Percentiles rank a stretch among this genome's conserved stretches.
These are phyloP conservation scores for Phlyctochytrium arcticum DNA, from an alignment of 192 early-diverging fungal species.

Conservation along the genomic window DNA sequence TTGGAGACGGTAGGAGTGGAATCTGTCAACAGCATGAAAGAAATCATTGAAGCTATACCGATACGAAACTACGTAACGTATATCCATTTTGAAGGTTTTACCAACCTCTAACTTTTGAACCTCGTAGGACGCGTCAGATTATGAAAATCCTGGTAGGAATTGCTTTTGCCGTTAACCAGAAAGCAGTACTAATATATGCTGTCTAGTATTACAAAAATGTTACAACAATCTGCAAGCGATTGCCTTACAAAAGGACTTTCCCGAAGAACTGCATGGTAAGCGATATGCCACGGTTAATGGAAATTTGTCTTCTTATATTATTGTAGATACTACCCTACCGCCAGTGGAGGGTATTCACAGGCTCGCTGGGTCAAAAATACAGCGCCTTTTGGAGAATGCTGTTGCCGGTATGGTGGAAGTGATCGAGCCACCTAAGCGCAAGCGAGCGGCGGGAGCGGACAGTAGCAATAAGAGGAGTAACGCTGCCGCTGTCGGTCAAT, in stretches of 20 bases:
- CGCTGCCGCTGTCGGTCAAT: neutral
- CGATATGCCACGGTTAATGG: neutral
- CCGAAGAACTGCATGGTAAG: constrained; percentile 38
- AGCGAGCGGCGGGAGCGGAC: constrained; percentile 1
- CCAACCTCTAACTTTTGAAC: no score
- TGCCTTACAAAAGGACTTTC: constrained; percentile 31
- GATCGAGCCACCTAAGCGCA: neutral
- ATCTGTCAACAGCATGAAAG: no score
- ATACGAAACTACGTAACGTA: no score
- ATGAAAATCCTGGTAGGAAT: constrained; percentile 36
- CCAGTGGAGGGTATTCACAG: constrained; percentile 13
- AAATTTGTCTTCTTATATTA: neutral
- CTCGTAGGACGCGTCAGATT: constrained; percentile 14
- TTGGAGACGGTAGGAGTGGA: no score
- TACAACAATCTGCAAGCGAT: constrained; percentile 48
- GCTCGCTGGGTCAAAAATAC: constrained; percentile 12
- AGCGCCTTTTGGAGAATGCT: neutral
- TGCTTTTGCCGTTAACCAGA: neutral
- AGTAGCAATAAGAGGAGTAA: neutral
- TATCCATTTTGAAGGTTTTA: no score
- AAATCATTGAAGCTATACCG: no score
- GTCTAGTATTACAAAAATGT: constrained; percentile 39
- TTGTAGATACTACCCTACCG: constrained; percentile 27
- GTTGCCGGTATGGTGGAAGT: neutral
- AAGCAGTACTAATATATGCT: neutral